Evolutionary conservation across 768 basidiomycete genomes (phyloP), one percentile per base, ranked within the genome.

Genomic region (Leccinellum luteum): DNA sequence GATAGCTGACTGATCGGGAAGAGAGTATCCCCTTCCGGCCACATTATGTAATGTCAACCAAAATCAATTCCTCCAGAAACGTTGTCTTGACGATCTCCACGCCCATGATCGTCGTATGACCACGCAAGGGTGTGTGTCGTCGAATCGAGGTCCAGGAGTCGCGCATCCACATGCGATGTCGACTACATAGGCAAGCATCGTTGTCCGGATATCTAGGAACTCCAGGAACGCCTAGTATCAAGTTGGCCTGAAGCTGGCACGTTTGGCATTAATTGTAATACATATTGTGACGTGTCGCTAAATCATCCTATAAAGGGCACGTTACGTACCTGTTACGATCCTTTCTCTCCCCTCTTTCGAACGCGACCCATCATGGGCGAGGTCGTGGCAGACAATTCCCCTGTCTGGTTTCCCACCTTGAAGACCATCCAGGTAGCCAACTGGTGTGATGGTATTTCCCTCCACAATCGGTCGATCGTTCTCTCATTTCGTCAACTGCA

Each of bases 351-450:
- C 25, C 25, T 35, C 35, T 17, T 17, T 35, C 17, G 35, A 35
- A 35, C 35, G 7, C 27, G 17, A 50, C 45, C n/a, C n/a, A n/a
- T n/a, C 21, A 64, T 64, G 63, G 38, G 56, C 27, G 51, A 55
- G 5, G 51, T 64, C 21, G 32, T 61, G 30, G 51, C 12, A 14
- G 63, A 64, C 25, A 56, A 63, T 35, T 58, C 58, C 1, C 3
- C 58, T 12, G 13, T 6, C 14, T 65, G 55, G 55, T 60, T 56
- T 35, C 54, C 57, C 31, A 41, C 8, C 23, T 15, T 66, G 3
- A 31, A 43, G 15, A 64, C 53, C 15, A 41, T 64, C 4, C 64
- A 66, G 38, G 56, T 66, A 6, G 49, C 51, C 41, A 60, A 66
- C 15, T 57, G 54, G 53, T 64, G 64, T 54, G 52, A 58, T 44